Base-by-base conservation (phyloP, 2,329 filamentous ascomycete species). In the Exserohilum turcica region DNA sequence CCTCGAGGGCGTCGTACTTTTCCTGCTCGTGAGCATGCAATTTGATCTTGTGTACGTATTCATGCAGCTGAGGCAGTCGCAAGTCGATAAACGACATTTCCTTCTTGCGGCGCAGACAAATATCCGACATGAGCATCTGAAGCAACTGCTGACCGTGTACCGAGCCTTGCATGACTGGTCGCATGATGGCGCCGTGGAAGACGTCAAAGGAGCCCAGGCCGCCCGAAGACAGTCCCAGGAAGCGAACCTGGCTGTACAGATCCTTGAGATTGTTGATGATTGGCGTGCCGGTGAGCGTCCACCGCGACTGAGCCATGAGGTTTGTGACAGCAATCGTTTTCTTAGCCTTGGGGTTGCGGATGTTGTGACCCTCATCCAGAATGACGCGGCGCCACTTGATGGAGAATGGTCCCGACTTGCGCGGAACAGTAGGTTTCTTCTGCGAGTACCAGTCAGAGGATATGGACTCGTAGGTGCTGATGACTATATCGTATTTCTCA, bases 51-150 rank as follows among this genome's bases (percentile, higher is more conserved):
- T 94, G 87, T 5, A 94, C 80, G 60, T 88, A 92, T 67, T 93
- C 91, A 1, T 86, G 87, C 66, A 95, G 86, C 12, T 86, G 79
- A 0, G 92, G 91, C 7, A 96, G 80, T 57, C 86, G 88, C 16
- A 96, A 78, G 61, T 96, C 90, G 46, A 96, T 84, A 66, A 95
- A 96, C 5, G 82, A 82, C 91, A 96, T 96, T 50, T 93, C 87
- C 71, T 96, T 96, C 73, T 86, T 88, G 32, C 92, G 85, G 32
- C 92, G 84, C 18, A 96, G 79, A 64, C 90, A 94, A 40, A 96
- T 82, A 15, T 89, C 86, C n/a, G 82, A 81, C 85, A 96, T 92
- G 38, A 96, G 80, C 5, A 85, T 82, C 66, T 93, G 89, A 3
- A 95, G 80, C 3, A 93, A 77, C 9, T 81, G 74, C 42, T 85